A percentile compares a stretch with the other conserved stretches of the same genome.
Conservation (phyloP, 2,329 filamentous ascomycete genomes). For the Arachnomyces sp. region DNA sequence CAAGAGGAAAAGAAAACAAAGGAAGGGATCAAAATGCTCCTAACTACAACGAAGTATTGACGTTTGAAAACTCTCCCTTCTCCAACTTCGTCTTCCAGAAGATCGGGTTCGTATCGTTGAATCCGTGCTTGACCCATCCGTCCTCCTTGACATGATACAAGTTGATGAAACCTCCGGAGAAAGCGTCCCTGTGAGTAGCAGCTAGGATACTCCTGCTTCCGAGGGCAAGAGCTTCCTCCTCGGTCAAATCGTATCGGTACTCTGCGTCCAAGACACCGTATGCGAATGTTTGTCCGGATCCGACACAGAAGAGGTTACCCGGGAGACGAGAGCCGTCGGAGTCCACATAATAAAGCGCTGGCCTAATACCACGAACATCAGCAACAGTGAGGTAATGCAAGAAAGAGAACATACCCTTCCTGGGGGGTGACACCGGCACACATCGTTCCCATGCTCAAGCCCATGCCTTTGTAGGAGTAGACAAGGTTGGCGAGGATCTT, state of each 20-base stretch:
- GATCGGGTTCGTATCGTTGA: slow-evolving; percentile 95
- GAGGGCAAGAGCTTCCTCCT: slow-evolving; percentile 83
- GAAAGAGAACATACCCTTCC: slow-evolving; percentile 71
- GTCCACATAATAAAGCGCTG: slow-evolving; percentile 98
- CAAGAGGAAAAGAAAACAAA: slow-evolving; percentile 2
- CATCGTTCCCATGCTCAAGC: slow-evolving; percentile 98
- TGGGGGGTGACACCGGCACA: slow-evolving; percentile 89
- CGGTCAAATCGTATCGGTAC: slow-evolving; percentile 81
- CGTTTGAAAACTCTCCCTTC: slow-evolving; percentile 97
- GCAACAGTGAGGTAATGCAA: too few relatives aligned
- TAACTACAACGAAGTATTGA: slow-evolving; percentile 61
- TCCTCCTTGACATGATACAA: slow-evolving; percentile 98
- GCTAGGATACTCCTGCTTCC: slow-evolving; percentile 89
- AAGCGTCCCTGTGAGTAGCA: slow-evolving; percentile 95
- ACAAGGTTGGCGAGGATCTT: slow-evolving; percentile 99
- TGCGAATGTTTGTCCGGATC: slow-evolving; percentile 95
- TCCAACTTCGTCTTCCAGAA: slow-evolving; percentile 99
- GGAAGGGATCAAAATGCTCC: not conserved
- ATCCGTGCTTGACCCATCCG: slow-evolving; percentile 98
- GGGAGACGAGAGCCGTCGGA: slow-evolving; percentile 86
- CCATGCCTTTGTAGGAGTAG: slow-evolving; percentile 98
- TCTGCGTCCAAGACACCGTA: slow-evolving; percentile 96
- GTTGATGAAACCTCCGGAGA: slow-evolving; percentile 97
- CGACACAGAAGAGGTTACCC: slow-evolving; percentile 96
- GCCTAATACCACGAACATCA: too few relatives aligned